Conservation (phyloP, 2,329 filamentous ascomycete genomes). For the Aspergillus sp. region DNA sequence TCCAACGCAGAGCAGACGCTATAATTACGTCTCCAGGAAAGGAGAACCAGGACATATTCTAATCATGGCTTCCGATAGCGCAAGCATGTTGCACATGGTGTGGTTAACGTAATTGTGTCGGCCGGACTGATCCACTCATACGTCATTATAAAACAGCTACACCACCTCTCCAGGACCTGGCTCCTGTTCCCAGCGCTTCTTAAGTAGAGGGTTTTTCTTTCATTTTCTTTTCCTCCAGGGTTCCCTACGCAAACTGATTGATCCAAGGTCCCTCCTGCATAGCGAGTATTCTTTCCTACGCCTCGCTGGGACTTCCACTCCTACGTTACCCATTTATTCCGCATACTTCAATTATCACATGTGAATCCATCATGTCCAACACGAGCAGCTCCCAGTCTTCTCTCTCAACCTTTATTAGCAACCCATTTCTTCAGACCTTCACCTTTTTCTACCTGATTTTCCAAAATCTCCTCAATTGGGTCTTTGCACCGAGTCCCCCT, state of each 20-base stretch:
- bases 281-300: not conserved
- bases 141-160: conserved; percentile 13
- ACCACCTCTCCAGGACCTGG: not conserved
- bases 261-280: not conserved
- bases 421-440: conserved; percentile 33
- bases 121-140: conserved; percentile 12
- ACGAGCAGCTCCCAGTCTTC: conserved; percentile 12
- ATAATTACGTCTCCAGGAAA: not conserved
- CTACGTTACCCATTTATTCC: not conserved
- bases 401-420: conserved; percentile 23
- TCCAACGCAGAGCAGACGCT: not conserved
- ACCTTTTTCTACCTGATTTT: conserved; percentile 31
- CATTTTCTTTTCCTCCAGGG: not conserved
- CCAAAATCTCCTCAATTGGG: conserved; percentile 30
- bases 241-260: not conserved
- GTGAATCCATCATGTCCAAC: not conserved
- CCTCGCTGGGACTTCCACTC: not conserved
- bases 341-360: not conserved
- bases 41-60: not conserved
- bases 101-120: not conserved
- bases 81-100: not conserved
- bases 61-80: not conserved
- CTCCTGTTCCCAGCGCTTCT: not conserved
- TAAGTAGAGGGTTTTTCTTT: not conserved
- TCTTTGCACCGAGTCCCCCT: conserved; percentile 71